Conservation (phyloP, 176 grass and related monocot species). For the Eremochloa ophiuroides region DNA sequence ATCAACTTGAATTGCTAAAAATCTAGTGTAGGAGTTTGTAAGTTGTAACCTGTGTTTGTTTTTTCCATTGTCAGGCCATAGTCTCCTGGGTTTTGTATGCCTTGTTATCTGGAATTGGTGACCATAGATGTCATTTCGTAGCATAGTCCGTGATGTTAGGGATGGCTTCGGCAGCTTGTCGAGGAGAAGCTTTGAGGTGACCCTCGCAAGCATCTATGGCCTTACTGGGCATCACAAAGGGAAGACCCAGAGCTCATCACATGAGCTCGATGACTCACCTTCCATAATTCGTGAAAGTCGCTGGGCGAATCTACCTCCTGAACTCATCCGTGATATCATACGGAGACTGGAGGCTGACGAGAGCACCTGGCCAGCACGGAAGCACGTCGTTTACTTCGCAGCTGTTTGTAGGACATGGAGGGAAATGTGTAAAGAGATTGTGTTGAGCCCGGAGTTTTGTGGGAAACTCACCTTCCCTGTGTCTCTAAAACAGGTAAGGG, state of each 20-base stretch:
- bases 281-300: slow-evolving; percentile 52
- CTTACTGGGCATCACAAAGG: slow-evolving; percentile 59
- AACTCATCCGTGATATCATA: slow-evolving; percentile 84
- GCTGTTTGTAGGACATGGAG: slow-evolving; percentile 97
- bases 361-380: slow-evolving; percentile 77
- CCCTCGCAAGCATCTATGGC: slow-evolving; percentile 68
- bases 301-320: slow-evolving; percentile 91
- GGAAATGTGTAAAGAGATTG: slow-evolving; percentile 96
- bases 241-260: slow-evolving; percentile 56
- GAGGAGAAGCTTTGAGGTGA: slow-evolving; percentile 84
- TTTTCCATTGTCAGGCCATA: slow-evolving; percentile 24
- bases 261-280: slow-evolving; percentile 50
- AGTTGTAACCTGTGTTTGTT: slow-evolving; percentile 13
- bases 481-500: slow-evolving; percentile 92
- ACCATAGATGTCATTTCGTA: slow-evolving; percentile 86
- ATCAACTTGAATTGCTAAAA: neutral
- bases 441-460: slow-evolving; percentile 83
- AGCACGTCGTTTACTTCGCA: slow-evolving; percentile 76
- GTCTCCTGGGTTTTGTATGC: slow-evolving; percentile 30
- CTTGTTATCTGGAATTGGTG: slow-evolving; percentile 4
- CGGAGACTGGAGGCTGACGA: slow-evolving; percentile 78
- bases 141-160: slow-evolving; percentile 87
- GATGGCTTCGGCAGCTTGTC: slow-evolving; percentile 87
- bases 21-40: neutral
- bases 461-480: slow-evolving; percentile 92